Evolutionary conservation across 1,284 basidiomycete species (phyloP), one percentile per base, ranked within the genome.

Genomic region (Pseudozyma pruni): DNA sequence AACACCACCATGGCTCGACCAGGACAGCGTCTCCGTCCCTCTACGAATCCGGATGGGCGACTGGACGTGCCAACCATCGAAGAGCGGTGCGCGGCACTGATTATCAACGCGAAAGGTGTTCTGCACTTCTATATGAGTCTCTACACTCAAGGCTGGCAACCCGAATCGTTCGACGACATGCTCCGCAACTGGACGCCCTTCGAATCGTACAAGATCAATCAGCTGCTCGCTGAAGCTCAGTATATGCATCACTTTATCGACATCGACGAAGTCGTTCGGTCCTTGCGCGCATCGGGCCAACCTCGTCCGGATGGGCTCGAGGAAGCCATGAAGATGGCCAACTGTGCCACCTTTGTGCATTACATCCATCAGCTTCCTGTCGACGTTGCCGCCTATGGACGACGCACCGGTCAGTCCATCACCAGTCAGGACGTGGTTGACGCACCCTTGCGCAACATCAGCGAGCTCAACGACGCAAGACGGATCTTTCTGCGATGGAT

Each of bases 291-390:
- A 14, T 42, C 47, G 8, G 57, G 50, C 0, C 47, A 64, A n/a
- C 25, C 46, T 9, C 51, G 34, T 4, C 57, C 60, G 6, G 63
- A 70, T 8, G 61, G 55, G 3, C 60, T 75, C 29, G 47, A 60
- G 9, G 73, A 75, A 14, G 60, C 67, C 4, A 66, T 77, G 67
- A 59, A 54, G 35, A 66, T 77, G 55, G 75, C 67, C 55, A 77
- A 77, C 39, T 71, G 70, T 27, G 75, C 75, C 13, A 75, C 75
- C 3, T 77, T 77, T 49, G 66, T 77, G 1, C 72, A 75, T 43
- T 75, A 75, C 58, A 54, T 77, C 20, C 73, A 70, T 29, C 72
- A 74, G 40, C 49, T 74, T 7, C 72, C 67, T 0, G 46, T 44
- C n/a, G 45, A 68, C 17, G 48, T 53, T 3, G 49, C 34, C 3